Evolutionary conservation across 495 filamentous ascomycete genomes (phyloP).

Genomic region (Aspergillus asperescens): DNA sequence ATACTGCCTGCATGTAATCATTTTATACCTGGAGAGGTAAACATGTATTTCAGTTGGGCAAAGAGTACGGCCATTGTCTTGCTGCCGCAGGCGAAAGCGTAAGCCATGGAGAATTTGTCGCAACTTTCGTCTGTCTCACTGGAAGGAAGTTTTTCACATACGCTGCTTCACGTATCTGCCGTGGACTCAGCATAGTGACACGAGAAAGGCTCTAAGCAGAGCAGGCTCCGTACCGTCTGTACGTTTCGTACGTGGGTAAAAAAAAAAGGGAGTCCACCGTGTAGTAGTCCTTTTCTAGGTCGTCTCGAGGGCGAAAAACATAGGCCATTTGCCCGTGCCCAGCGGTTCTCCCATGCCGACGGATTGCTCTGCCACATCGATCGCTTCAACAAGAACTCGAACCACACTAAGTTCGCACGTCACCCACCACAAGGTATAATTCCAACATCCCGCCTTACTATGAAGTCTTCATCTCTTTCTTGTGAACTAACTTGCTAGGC

Average conservation of each 20-base stretch:
- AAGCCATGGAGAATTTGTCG: neutral
- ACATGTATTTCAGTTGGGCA: slow-evolving; percentile 10
- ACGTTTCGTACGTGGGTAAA: slow-evolving; percentile 28
- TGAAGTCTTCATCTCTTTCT: slow-evolving; percentile 18
- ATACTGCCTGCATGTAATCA: slow-evolving; percentile 16
- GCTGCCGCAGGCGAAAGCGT: neutral
- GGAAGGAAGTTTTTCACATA: slow-evolving; percentile 3
- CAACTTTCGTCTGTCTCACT: slow-evolving; percentile 7
- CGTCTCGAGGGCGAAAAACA: slow-evolving; percentile 22
- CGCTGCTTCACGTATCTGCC: slow-evolving; percentile 14
- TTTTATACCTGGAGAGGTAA: slow-evolving; percentile 2
- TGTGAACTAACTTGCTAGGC: slow-evolving; percentile 12
- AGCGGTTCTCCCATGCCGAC: slow-evolving; percentile 15
- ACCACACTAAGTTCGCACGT: slow-evolving; percentile 8
- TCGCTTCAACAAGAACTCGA: slow-evolving; percentile 14
- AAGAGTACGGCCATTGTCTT: neutral
- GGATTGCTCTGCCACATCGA: slow-evolving; percentile 17
- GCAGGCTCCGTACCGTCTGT: slow-evolving; percentile 24
- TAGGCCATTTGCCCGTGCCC: slow-evolving; percentile 17
- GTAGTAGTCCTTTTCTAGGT: slow-evolving; percentile 21
- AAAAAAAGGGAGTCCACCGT: slow-evolving; percentile 26
- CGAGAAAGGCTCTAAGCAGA: slow-evolving; percentile 20
- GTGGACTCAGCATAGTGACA: slow-evolving; percentile 11
- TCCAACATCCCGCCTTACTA: slow-evolving; percentile 10
- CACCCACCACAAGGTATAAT: slow-evolving; percentile 18